A percentile compares a stretch with the other conserved stretches of the same genome.
Evolutionary conservation across 768 basidiomycete genomes (phyloP).

Genomic region (Xerocomellus intermedius): DNA sequence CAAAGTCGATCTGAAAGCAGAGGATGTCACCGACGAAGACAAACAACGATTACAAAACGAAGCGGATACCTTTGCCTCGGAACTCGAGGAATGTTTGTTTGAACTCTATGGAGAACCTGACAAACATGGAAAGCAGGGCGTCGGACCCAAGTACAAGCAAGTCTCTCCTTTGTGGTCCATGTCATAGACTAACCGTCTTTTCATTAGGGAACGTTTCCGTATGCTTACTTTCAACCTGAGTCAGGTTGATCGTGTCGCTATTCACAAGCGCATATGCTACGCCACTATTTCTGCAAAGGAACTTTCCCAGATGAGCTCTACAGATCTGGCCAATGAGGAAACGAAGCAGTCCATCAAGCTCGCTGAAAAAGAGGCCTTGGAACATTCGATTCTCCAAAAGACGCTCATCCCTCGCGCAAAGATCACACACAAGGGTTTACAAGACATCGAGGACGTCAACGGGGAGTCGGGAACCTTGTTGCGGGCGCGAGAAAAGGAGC

Average conservation of each 20-base stretch:
- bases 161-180: slow-evolving; percentile 23
- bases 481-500: slow-evolving; percentile 53
- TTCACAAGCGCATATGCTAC: slow-evolving; percentile 77
- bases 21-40: slow-evolving; percentile 61
- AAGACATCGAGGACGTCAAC: slow-evolving; percentile 82
- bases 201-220: slow-evolving; percentile 79
- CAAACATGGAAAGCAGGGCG: slow-evolving; percentile 59
- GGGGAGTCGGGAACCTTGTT: slow-evolving; percentile 43
- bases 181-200: slow-evolving; percentile 6
- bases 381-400: slow-evolving; percentile 81
- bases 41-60: slow-evolving; percentile 51
- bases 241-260: slow-evolving; percentile 73
- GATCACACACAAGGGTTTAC: slow-evolving; percentile 90
- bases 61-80: slow-evolving; percentile 62
- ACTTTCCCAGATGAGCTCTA: slow-evolving; percentile 82
- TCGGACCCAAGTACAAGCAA: slow-evolving; percentile 81
- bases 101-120: slow-evolving; percentile 77
- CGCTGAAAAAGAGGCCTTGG: slow-evolving; percentile 79
- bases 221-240: slow-evolving; percentile 87
- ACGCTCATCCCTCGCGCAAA: slow-evolving; percentile 66
- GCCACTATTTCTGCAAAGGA: slow-evolving; percentile 64
- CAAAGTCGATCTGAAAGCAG: slow-evolving; percentile 44
- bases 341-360: slow-evolving; percentile 78
- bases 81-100: slow-evolving; percentile 75
- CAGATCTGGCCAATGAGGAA: slow-evolving; percentile 87